phyloP scores from a whole-genome alignment of 768 basidiomycete genomes.

The Lactarius pseudohatsudake region DNA sequence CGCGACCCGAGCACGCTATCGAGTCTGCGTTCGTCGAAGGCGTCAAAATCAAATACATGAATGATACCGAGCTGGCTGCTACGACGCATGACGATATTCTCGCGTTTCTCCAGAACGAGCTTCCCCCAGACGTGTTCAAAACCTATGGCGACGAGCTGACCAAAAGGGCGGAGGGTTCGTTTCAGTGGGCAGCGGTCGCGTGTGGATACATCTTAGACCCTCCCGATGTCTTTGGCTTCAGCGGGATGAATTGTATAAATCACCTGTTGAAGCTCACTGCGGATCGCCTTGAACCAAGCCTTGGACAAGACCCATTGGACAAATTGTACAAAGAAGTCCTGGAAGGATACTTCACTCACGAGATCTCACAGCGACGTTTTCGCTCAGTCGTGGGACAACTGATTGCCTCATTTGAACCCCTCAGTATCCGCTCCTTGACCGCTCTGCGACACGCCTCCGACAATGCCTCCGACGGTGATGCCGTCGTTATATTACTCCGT shows the following conservation, averaged over 20 bases:
- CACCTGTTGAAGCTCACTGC: too few species aligned
- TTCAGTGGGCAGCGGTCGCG: not conserved
- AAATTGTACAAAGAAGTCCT: too few species aligned
- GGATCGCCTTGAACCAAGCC: not conserved
- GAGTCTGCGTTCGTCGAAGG: not conserved
- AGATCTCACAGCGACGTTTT: not conserved
- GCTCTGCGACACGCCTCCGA: not conserved
- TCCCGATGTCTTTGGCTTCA: too few species aligned
- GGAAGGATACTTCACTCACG: too few species aligned
- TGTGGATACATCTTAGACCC: not conserved
- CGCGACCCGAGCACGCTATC: not conserved
- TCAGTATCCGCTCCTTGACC: not conserved
- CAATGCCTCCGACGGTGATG: not conserved
- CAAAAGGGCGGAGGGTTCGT: not conserved
- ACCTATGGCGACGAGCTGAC: not conserved
- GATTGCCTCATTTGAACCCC: not conserved
- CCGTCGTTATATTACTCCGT: not conserved
- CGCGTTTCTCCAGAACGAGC: not conserved
- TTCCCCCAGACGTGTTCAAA: not conserved
- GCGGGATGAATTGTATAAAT: too few species aligned
- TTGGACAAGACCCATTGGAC: not conserved
- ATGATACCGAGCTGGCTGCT: not conserved
- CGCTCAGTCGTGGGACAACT: constrained; percentile 6
- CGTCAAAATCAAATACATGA: not conserved
- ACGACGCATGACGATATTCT: not conserved